Base-by-base conservation (phyloP, 2,329 filamentous ascomycete species). In the Ramularia collo-cygni region DNA sequence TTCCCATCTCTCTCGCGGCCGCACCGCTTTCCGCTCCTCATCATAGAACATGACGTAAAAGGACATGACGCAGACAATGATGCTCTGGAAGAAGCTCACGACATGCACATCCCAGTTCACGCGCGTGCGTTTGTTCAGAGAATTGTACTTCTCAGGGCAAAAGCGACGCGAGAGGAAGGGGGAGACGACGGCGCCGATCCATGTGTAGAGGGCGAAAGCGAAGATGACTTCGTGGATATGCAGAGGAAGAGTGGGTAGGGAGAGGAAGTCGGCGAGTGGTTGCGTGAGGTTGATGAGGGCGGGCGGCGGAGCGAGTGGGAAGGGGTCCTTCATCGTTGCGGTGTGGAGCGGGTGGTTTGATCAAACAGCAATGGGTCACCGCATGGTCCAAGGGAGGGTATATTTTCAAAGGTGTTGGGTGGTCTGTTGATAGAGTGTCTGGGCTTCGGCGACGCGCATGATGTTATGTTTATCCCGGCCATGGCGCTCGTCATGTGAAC, bases 101-200 rank as follows among this genome's bases (percentile, higher is more conserved):
- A 90, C 80, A 59, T 90, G 86, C 16, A 87, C 81, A 61, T 93
- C 79, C 86, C 86, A 92, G 70, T 84, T 92, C 47, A 87, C 70
- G 58, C 74, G 75, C 41, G 82, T 85, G 40, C 75, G 72, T 17
- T 69, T 65, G 35, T 78, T 75, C 52, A 86, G 72, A 34, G 64
- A 64, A 21, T 68, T 60, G 65, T 92, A 92, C 51, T 75, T 70
- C 32, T 69, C 58, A 13, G 82, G 77, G 48, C 83, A 79, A 44
- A 87, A 60, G 41, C 67, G 57, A 32, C 64, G 69, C 24, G 83
- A 88, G 26, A 89, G 38, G 28, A 70, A 56, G 5, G 86, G 86
- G 37, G 85, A 83, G 47, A 88, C 56, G 45, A 78, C 72, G 51
- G 70, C 68, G 62, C 80, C 78, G 58, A 85, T 74, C 55, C 79